Base-by-base conservation (phyloP, 441 rosid genomes). In the Eutrema salsugineum region DNA sequence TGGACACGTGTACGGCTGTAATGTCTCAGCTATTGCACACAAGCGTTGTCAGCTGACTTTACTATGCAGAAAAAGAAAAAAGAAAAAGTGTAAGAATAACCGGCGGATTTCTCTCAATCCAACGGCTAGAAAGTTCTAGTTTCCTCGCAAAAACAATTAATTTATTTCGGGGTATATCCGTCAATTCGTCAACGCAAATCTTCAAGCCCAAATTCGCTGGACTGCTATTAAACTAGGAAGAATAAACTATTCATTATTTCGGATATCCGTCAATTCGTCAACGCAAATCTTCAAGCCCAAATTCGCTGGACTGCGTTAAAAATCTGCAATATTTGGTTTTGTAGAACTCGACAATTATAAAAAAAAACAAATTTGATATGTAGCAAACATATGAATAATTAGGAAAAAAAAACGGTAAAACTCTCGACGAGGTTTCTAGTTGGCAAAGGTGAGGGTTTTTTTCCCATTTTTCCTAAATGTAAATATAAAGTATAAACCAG, bases 121-220 rank as follows among this genome's bases (percentile, higher is more conserved):
- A 61, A 60, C 69, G 64, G 58, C 66, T 48, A 15, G 71, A 65
- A 66, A 9, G 36, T 73, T 73, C 65, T 17, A 10, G 30, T 63
- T 27, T 19, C 11, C 5, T 60, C 67, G 14, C 8, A 47, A n/a
- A 53, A 35, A 22, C 12, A 47, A 38, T 11, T 11, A 11, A 5
- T 39, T 35, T 36, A 49, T 36, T 32, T 24, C 5, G 36, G 15
- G 58, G 32, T 46, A 46, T 46, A 32, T 63, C 47, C 24, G 55
- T 65, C n/a, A 64, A 46, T 44, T 20, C 4, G 1, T 17, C 5
- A 1, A 8, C 8, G 12, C 8, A 9, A 33, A 35, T 1, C 35
- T 20, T 16, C 15, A 38, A 36, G 38, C 70, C 60, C 59, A 50
- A 36, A 5, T 54, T 35, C 9, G 7, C 14, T 63, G 54, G 28